Percentiles rank a stretch among this genome's conserved stretches.
Evolutionary conservation across 2,329 filamentous ascomycete species (phyloP).

Genomic region (Xylariaceae sp.): DNA sequence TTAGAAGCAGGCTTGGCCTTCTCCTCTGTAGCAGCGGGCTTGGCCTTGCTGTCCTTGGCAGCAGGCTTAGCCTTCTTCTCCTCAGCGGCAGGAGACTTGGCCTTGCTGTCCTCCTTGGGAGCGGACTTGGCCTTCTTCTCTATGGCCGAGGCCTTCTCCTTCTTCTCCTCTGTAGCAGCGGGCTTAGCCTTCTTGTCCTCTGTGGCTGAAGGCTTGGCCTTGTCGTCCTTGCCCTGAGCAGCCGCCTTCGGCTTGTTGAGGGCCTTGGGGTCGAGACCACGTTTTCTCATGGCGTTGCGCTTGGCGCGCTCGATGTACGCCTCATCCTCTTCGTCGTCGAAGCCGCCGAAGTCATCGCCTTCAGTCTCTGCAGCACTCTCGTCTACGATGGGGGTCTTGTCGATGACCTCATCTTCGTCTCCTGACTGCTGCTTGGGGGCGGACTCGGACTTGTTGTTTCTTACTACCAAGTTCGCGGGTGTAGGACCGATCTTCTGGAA

Average conservation of each 20-base stretch:
- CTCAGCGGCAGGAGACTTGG: neutral
- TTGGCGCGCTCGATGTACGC: slow-evolving; percentile 69
- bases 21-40: neutral
- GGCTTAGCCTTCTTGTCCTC: slow-evolving; percentile 14
- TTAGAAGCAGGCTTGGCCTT: neutral
- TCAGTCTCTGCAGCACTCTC: slow-evolving; percentile 37
- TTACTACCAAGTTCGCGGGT: slow-evolving; percentile 49
- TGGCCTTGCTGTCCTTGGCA: neutral
- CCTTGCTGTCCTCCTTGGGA: neutral
- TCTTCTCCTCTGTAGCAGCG: neutral
- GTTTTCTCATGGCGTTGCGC: slow-evolving; percentile 66
- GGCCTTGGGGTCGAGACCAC: slow-evolving; percentile 67
- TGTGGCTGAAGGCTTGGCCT: slow-evolving; percentile 8
- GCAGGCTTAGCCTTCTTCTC: neutral
- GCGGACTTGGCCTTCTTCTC: neutral
- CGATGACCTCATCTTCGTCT: slow-evolving; percentile 42
- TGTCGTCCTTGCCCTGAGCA: slow-evolving; percentile 8
- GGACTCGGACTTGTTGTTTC: slow-evolving; percentile 26
- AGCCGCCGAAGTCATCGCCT: slow-evolving; percentile 62
- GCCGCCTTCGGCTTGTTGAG: slow-evolving; percentile 35
- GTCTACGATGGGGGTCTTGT: slow-evolving; percentile 62
- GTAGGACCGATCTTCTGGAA: slow-evolving; percentile 87
- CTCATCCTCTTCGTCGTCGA: slow-evolving; percentile 67
- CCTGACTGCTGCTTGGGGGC: slow-evolving; percentile 32
- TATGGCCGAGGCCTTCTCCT: neutral